phyloP scores from a whole-genome alignment of 305 asterid genomes.

The Fraxinus baroniana region DNA sequence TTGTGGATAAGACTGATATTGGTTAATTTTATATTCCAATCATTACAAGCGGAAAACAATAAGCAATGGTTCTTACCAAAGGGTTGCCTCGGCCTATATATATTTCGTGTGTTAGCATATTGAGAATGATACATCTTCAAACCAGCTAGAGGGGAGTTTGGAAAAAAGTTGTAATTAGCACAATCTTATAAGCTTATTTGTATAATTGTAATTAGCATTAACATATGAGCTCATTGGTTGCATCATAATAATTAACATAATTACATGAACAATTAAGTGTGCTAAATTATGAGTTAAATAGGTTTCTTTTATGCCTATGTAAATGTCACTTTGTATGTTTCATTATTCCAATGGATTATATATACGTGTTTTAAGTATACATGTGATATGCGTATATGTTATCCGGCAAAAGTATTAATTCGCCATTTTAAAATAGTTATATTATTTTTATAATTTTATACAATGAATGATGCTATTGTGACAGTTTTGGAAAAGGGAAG shows the following conservation, averaged over 20 bases:
- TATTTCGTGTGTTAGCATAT: neutral
- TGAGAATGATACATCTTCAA: neutral
- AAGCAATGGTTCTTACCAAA: neutral
- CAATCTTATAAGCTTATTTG: neutral
- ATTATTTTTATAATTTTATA: neutral
- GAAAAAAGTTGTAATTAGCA: neutral
- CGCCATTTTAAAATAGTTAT: neutral
- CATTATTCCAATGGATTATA: neutral
- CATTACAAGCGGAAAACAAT: neutral
- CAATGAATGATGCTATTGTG: conserved; percentile 22
- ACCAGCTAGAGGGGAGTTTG: neutral
- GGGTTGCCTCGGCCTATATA: neutral
- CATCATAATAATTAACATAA: neutral
- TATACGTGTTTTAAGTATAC: neutral
- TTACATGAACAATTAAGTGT: neutral
- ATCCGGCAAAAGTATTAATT: neutral
- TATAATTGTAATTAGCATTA: neutral
- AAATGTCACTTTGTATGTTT: neutral
- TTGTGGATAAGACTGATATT: neutral
- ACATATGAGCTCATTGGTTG: neutral
- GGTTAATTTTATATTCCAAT: neutral
- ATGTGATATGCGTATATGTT: neutral
- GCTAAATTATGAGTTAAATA: neutral
- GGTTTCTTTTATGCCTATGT: neutral
- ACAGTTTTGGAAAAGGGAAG: conserved; percentile 81